Percentiles rank a stretch among this genome's conserved stretches.
These are phyloP conservation scores for Magnaporthales sp. DNA, from an alignment of 2,329 filamentous ascomycete genomes.

Conservation along the genomic window DNA sequence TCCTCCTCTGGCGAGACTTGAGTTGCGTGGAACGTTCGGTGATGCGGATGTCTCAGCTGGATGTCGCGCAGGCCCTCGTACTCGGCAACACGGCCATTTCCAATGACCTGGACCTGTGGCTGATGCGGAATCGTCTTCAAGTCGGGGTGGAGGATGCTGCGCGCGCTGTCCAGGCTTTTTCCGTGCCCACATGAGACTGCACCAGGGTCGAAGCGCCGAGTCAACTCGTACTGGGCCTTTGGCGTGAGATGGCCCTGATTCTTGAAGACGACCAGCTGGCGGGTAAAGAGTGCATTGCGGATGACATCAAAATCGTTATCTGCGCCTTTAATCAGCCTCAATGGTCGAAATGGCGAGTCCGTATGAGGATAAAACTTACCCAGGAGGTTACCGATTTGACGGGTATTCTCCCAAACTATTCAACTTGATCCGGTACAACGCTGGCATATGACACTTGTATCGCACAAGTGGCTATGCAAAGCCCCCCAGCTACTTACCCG, in stretches of 20 bases:
- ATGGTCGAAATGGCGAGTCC: not conserved
- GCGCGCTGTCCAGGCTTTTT: slow-evolving; percentile 55
- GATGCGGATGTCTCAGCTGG: slow-evolving; percentile 64
- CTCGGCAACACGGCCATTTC: slow-evolving; percentile 59
- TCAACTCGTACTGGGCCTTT: slow-evolving; percentile 65
- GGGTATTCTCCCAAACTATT: slow-evolving; percentile 14
- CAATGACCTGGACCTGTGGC: slow-evolving; percentile 72
- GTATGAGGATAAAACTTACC: slow-evolving; percentile 10
- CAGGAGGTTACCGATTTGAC: slow-evolving; percentile 17
- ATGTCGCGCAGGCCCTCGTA: slow-evolving; percentile 66
- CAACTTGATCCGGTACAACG: not conserved
- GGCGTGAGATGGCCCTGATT: slow-evolving; percentile 55
- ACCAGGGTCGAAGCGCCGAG: slow-evolving; percentile 62
- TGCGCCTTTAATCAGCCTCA: slow-evolving; percentile 15
- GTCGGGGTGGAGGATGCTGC: slow-evolving; percentile 65
- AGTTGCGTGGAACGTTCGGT: slow-evolving; percentile 65
- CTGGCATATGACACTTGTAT: too few relatives aligned
- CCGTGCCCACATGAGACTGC: slow-evolving; percentile 62
- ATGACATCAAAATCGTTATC: slow-evolving; percentile 58
- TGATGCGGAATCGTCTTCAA: slow-evolving; percentile 74
- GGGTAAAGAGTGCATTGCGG: slow-evolving; percentile 54
- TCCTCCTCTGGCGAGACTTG: slow-evolving; percentile 46
- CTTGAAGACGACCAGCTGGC: slow-evolving; percentile 66
- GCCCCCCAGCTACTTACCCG: slow-evolving; percentile 35
- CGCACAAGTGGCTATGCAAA: too few relatives aligned